phyloP scores from a whole-genome alignment of 192 early-diverging fungal genomes.

The Backusella luteola region DNA sequence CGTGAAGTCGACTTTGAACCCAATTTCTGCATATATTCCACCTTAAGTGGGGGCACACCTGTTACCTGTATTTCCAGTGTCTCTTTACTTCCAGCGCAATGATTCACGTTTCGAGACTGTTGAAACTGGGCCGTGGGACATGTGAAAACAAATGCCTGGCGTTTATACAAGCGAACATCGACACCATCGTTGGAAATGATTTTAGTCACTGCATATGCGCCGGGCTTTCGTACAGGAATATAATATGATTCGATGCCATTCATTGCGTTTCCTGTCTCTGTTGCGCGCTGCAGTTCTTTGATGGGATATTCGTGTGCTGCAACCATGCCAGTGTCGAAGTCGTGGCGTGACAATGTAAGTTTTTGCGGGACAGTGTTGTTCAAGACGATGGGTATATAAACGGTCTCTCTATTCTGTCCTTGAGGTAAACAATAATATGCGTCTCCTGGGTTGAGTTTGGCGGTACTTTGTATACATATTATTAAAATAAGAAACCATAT shows the following conservation, averaged over 20 bases:
- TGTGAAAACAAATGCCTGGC: constrained; percentile 35
- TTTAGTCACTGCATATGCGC: constrained; percentile 37
- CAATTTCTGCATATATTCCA: constrained; percentile 28
- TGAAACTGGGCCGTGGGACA: constrained; percentile 40
- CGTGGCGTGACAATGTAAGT: constrained; percentile 25
- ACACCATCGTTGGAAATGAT: constrained; percentile 31
- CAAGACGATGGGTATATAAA: constrained; percentile 37
- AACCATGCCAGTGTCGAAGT: constrained; percentile 30
- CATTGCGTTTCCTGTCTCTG: constrained; percentile 33
- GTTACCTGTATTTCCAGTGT: constrained; percentile 25
- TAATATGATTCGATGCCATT: constrained; percentile 33
- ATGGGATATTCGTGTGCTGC: constrained; percentile 15
- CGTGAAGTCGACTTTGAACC: background rate
- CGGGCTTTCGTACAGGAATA: constrained; percentile 34
- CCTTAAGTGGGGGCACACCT: constrained; percentile 45
- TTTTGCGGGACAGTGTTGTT: constrained; percentile 40
- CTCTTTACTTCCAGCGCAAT: constrained; percentile 35
- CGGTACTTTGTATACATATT: constrained; percentile 29
- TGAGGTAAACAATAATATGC: constrained; percentile 45
- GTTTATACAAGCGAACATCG: constrained; percentile 35
- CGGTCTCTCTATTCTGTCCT: constrained; percentile 23
- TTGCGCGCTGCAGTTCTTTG: constrained; percentile 30
- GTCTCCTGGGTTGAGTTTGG: constrained; percentile 45
- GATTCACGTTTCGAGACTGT: constrained; percentile 10
- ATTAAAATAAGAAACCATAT: background rate